These are phyloP conservation scores for Eimeria sp. DNA, from an alignment of 169 alveolate genomes.

Conservation along the genomic window DNA sequence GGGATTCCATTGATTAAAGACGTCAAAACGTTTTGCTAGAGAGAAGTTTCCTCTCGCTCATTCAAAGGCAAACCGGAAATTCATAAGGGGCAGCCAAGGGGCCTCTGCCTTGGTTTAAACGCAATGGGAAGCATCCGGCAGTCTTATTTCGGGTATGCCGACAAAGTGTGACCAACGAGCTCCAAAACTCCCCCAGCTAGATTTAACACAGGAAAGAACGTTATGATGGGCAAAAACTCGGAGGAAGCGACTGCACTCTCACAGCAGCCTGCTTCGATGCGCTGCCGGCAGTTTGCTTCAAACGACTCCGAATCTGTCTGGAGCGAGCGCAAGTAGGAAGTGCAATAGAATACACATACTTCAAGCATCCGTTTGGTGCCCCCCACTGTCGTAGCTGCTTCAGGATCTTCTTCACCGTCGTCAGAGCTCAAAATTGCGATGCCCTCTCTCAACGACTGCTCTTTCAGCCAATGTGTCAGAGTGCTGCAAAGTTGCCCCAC, in stretches of 20 bases:
- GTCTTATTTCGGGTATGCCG: background rate
- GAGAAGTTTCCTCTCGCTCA: background rate
- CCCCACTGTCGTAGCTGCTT: background rate
- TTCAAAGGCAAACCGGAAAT: background rate
- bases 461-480: background rate
- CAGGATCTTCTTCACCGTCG: background rate
- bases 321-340: constrained; percentile 7
- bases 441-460: background rate
- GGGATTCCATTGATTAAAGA: background rate
- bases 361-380: constrained; percentile 11
- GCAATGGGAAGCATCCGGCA: background rate
- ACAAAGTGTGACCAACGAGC: background rate
- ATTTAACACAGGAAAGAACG: constrained; percentile 8
- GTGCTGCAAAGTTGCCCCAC: constrained; percentile 18
- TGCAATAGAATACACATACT: constrained; percentile 48
- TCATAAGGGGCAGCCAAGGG: background rate
- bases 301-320: background rate
- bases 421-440: background rate
- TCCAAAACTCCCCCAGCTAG: constrained; percentile 21
- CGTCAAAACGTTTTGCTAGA: background rate
- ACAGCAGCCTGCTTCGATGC: constrained; percentile 14
- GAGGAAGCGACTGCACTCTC: background rate
- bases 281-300: constrained; percentile 34
- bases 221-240: constrained; percentile 7
- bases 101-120: background rate